Evolutionary conservation across 768 basidiomycete genomes (phyloP), one percentile per base, ranked within the genome.

Genomic region (Hemileccinum impolitum): DNA sequence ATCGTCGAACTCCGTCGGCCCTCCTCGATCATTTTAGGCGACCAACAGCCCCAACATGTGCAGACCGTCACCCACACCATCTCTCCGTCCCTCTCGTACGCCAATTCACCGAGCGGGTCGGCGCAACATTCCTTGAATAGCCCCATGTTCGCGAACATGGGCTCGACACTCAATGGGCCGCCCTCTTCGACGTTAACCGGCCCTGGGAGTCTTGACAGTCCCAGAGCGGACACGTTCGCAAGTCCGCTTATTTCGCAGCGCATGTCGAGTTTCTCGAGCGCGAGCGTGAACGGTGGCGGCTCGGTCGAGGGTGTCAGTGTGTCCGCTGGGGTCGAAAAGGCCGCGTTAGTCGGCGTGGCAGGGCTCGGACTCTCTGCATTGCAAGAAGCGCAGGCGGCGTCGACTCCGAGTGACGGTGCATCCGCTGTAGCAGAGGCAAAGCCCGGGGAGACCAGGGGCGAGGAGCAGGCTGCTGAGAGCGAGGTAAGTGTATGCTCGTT

Each of bases 1-100:
- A 96, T 99, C 57, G 71, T 80, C 5, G 94, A 99, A 48, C 80
- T 99, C 6, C 83, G 85, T 21, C 80, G 83, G 3, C 85, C 87
- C 0, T 81, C 84, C 0, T 81, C 83, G 0, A 71, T 87, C 40
- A 58, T 75, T 19, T 80, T 84, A 43, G 75, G 78, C 0, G 78
- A 81, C 31, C 70, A 71, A 13, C 71, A 65, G 14, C 62, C 62
- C 3, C 72, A 65, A 18, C 65, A 59, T 9, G 67, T 71, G 0
- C 72, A 68, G 15, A 56, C 69, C 9, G 38, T 57, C 39, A 39
- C 56, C 12, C 64, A 53, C 44, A 59, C 68, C 5, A 48, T 54
- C 18, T 60, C 69, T 6, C 67, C 65, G 13, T 65, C 70, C 6
- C 69, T 69, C 36, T 53, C 57, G 25, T 62, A 60, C 35, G 60